These are phyloP conservation scores for Alternaria ventricosa DNA, from an alignment of 2,329 filamentous ascomycete genomes.

Conservation along the genomic window DNA sequence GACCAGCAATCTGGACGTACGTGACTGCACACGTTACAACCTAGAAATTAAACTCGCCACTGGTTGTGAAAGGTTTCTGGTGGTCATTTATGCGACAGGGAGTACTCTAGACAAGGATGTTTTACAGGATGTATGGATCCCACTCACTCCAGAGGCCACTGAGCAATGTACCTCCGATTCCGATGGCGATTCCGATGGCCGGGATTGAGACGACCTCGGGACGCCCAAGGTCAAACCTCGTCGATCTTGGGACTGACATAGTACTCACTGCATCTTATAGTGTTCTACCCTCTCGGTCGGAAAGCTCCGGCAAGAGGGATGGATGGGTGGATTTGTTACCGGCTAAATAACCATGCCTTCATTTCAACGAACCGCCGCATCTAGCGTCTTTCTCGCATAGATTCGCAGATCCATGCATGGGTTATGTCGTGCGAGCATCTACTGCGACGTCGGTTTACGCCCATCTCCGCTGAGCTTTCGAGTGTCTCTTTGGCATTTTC, in stretches of 20 bases:
- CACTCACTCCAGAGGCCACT: background rate
- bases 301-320: conserved; percentile 20
- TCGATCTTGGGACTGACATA: background rate
- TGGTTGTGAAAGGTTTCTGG: background rate
- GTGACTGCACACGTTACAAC: background rate
- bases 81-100: background rate
- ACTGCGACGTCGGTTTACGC: background rate
- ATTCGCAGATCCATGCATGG: background rate
- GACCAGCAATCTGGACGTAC: background rate
- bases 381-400: background rate
- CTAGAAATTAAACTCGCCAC: background rate
- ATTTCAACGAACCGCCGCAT: background rate
- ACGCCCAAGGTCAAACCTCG: conserved; percentile 23
- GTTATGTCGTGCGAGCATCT: background rate
- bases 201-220: background rate
- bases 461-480: background rate
- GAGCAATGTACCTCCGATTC: background rate
- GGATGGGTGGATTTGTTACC: conserved; percentile 16
- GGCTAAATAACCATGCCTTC: conserved; percentile 29
- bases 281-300: conserved; percentile 15
- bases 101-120: background rate
- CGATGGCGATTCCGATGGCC: background rate
- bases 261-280: conserved; percentile 12
- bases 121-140: background rate
- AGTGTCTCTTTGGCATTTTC: background rate